Evolutionary conservation across 2,329 filamentous ascomycete genomes (phyloP).

Genomic region (Aspergillus fumigatus): DNA sequence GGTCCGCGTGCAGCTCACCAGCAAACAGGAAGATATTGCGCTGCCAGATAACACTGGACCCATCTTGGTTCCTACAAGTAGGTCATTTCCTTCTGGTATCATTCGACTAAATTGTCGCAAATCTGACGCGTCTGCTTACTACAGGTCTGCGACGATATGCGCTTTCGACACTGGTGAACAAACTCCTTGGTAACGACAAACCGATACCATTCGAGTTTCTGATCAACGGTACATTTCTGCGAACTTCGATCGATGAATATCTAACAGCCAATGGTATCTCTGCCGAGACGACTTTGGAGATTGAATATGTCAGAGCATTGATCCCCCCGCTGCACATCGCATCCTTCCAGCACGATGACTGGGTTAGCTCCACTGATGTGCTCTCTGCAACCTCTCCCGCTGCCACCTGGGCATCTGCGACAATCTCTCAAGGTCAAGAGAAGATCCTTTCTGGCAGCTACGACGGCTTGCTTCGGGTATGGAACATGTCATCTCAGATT

Average conservation of each 20-base stretch:
- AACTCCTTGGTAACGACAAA: conserved; percentile 52
- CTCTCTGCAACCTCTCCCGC: conserved; percentile 64
- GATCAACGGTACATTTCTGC: conserved; percentile 87
- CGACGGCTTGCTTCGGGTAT: conserved; percentile 81
- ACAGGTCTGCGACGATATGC: conserved; percentile 54
- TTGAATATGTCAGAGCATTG: conserved; percentile 91
- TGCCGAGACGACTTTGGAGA: conserved; percentile 75
- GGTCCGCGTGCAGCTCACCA: conserved; percentile 52
- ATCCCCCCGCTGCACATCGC: conserved; percentile 85
- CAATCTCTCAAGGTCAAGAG: conserved; percentile 53
- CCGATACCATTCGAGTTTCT: conserved; percentile 74
- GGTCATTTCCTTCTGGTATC: conserved; percentile 11
- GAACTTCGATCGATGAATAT: conserved; percentile 86
- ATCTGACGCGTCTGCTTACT: conserved; percentile 7
- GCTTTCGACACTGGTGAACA: conserved; percentile 61
- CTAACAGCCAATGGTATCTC: conserved; percentile 81
- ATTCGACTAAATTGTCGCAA: not conserved
- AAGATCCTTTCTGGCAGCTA: conserved; percentile 89
- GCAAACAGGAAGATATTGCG: conserved; percentile 50
- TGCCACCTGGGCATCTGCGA: conserved; percentile 52
- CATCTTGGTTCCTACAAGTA: conserved; percentile 56
- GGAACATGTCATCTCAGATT: conserved; percentile 84
- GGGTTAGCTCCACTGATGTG: conserved; percentile 85
- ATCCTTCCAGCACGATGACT: conserved; percentile 95
- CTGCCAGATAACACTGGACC: conserved; percentile 52